phyloP scores from a whole-genome alignment of 164 flowering plant species.

The Platanus orientalis region DNA sequence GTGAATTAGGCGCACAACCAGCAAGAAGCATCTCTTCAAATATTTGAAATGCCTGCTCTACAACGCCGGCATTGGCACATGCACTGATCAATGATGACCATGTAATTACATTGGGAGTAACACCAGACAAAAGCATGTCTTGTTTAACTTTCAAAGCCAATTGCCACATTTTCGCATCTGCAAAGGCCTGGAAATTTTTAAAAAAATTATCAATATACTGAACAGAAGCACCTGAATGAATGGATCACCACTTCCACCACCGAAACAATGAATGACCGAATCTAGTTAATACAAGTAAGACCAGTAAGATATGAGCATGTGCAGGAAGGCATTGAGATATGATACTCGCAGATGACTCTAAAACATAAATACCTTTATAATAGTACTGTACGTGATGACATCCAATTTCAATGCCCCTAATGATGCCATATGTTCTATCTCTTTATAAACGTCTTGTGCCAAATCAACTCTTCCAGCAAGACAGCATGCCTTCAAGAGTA shows the following conservation, averaged over 20 bases:
- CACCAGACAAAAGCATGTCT: constrained; percentile 78
- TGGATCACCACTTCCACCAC: background rate
- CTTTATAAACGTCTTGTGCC: constrained; percentile 68
- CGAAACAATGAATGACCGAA: background rate
- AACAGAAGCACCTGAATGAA: background rate
- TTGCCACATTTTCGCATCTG: constrained; percentile 89
- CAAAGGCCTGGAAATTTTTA: constrained; percentile 54
- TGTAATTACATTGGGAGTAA: constrained; percentile 66
- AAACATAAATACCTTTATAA: constrained; percentile 69
- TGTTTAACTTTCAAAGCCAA: constrained; percentile 79
- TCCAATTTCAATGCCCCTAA: constrained; percentile 61
- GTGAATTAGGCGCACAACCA: constrained; percentile 78
- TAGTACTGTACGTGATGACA: constrained; percentile 86
- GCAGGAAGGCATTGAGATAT: background rate
- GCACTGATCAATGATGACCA: constrained; percentile 93
- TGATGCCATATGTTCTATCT: constrained; percentile 50
- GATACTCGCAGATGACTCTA: background rate
- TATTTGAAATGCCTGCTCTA: constrained; percentile 63
- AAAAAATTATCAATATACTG: background rate
- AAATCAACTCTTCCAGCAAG: constrained; percentile 75
- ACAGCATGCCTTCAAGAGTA: constrained; percentile 82
- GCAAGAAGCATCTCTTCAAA: constrained; percentile 80
- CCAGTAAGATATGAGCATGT: background rate
- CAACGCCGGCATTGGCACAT: constrained; percentile 82
- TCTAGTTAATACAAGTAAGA: background rate